phyloP scores from a whole-genome alignment of 2,329 filamentous ascomycete species.

The Pochonia chlamydosporia region DNA sequence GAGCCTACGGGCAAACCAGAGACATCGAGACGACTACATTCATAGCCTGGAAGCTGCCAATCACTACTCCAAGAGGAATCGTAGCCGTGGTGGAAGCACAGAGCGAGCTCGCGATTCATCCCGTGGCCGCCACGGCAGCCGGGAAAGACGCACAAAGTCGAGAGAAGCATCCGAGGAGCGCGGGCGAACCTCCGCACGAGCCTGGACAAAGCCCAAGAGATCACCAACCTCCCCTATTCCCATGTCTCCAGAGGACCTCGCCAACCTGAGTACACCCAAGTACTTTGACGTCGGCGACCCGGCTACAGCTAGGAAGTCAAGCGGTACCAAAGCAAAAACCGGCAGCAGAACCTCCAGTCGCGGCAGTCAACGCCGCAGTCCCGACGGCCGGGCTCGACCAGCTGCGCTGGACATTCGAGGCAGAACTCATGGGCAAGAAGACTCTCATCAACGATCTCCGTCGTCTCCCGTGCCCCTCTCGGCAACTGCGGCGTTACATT shows the following conservation, averaged over 20 bases:
- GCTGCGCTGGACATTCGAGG: slow-evolving; percentile 50
- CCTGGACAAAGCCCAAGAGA: slow-evolving; percentile 68
- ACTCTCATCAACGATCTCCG: slow-evolving; percentile 62
- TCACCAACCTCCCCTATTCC: slow-evolving; percentile 89
- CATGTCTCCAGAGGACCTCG: slow-evolving; percentile 86
- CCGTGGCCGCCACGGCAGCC: slow-evolving; percentile 41
- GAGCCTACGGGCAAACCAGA: slow-evolving; percentile 44
- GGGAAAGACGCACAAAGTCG: slow-evolving; percentile 43
- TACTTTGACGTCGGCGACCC: slow-evolving; percentile 32
- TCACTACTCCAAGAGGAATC: slow-evolving; percentile 50
- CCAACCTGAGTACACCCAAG: slow-evolving; percentile 50
- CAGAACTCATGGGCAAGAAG: slow-evolving; percentile 55
- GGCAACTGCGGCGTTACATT: slow-evolving; percentile 30
- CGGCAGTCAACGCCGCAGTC: slow-evolving; percentile 40
- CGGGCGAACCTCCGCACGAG: slow-evolving; percentile 59
- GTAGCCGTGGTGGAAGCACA: slow-evolving; percentile 49
- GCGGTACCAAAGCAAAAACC: slow-evolving; percentile 22
- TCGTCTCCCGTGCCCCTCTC: slow-evolving; percentile 77
- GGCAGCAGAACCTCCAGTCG: slow-evolving; percentile 45
- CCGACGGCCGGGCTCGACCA: slow-evolving; percentile 35
- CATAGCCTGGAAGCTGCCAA: slow-evolving; percentile 77
- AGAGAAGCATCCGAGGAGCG: slow-evolving; percentile 65
- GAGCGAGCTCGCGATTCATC: slow-evolving; percentile 38
- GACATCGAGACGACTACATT: slow-evolving; percentile 77
- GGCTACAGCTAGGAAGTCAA: slow-evolving; percentile 38